Percentiles rank a stretch among this genome's conserved stretches.
Conservation (phyloP, 805 yeast species). For the Zygotorulaspora chibaensis region DNA sequence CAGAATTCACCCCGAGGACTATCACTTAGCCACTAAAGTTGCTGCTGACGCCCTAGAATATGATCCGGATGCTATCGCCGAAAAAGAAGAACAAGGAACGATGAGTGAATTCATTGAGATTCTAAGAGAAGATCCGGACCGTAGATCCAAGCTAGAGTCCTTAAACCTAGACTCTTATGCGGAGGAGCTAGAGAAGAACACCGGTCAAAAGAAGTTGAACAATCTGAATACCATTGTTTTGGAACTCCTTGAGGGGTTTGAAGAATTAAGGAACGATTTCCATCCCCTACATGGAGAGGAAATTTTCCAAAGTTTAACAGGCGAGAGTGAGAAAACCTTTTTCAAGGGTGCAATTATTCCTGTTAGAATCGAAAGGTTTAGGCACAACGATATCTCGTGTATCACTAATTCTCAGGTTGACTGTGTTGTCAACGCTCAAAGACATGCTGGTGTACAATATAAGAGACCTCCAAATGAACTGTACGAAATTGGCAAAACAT, state of each 20-base stretch:
- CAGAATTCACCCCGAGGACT: slow-evolving; percentile 96
- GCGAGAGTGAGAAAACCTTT: slow-evolving; percentile 71
- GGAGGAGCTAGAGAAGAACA: slow-evolving; percentile 65
- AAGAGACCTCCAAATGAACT: slow-evolving; percentile 45
- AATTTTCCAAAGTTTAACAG: slow-evolving; percentile 84
- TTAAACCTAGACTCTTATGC: slow-evolving; percentile 89
- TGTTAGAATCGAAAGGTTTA: slow-evolving; percentile 56
- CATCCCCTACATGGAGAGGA: slow-evolving; percentile 61
- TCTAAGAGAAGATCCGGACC: slow-evolving; percentile 61
- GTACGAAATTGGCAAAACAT: slow-evolving; percentile 67
- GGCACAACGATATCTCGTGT: slow-evolving; percentile 40
- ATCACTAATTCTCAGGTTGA: slow-evolving; percentile 60
- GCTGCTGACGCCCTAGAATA: slow-evolving; percentile 96
- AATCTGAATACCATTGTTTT: slow-evolving; percentile 35
- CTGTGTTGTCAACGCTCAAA: slow-evolving; percentile 49
- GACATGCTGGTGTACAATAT: slow-evolving; percentile 42
- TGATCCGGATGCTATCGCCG: slow-evolving; percentile 88
- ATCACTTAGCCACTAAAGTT: slow-evolving; percentile 92
- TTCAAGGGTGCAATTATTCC: slow-evolving; percentile 69
- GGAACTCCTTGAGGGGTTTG: slow-evolving; percentile 83
- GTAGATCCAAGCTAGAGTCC: slow-evolving; percentile 82
- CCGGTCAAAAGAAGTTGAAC: slow-evolving; percentile 35
- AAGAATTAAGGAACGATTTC: slow-evolving; percentile 75
- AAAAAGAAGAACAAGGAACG: slow-evolving; percentile 40
- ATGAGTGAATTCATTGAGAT: slow-evolving; percentile 37